Conservation (phyloP, 164 flowering plant species). For the Litsea cubeba region DNA sequence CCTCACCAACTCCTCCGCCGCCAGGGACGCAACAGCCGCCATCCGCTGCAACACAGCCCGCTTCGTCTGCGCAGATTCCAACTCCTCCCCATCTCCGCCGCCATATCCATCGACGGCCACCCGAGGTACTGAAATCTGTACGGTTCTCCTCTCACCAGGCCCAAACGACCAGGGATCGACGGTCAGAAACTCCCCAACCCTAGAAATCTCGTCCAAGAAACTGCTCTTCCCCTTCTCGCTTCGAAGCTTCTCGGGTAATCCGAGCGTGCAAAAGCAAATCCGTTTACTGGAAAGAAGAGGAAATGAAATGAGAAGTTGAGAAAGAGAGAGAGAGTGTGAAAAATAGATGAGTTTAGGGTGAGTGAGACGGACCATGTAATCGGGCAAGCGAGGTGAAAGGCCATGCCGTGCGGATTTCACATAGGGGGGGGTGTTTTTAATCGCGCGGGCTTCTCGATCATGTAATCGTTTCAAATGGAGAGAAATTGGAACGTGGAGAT, state of each 20-base stretch:
- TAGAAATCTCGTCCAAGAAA: constrained; percentile 43
- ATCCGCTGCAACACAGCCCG: constrained; percentile 63
- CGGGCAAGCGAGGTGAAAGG: constrained; percentile 99
- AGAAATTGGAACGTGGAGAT: background rate
- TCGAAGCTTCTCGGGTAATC: constrained; percentile 54
- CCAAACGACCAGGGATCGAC: constrained; percentile 53
- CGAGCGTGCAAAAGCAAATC: constrained; percentile 75
- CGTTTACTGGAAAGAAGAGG: constrained; percentile 33
- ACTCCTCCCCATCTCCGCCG: constrained; percentile 35
- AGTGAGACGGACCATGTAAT: constrained; percentile 69
- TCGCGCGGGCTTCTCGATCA: background rate
- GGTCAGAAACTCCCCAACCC: constrained; percentile 47
- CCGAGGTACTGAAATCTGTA: constrained; percentile 77
- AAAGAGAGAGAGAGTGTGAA: constrained; percentile 14
- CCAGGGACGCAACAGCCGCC: constrained; percentile 65
- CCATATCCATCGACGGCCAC: constrained; percentile 13
- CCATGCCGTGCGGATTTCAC: constrained; percentile 38
- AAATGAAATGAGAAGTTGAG: background rate
- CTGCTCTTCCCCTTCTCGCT: constrained; percentile 29
- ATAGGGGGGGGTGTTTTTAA: constrained; percentile 10
- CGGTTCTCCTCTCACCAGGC: constrained; percentile 37
- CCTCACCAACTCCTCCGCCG: constrained; percentile 76
- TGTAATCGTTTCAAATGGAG: background rate
- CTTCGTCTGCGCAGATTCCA: constrained; percentile 59
- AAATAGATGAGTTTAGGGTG: background rate